Base-by-base conservation (phyloP, 805 yeast species). In the Starmerella lactis-condensi region DNA sequence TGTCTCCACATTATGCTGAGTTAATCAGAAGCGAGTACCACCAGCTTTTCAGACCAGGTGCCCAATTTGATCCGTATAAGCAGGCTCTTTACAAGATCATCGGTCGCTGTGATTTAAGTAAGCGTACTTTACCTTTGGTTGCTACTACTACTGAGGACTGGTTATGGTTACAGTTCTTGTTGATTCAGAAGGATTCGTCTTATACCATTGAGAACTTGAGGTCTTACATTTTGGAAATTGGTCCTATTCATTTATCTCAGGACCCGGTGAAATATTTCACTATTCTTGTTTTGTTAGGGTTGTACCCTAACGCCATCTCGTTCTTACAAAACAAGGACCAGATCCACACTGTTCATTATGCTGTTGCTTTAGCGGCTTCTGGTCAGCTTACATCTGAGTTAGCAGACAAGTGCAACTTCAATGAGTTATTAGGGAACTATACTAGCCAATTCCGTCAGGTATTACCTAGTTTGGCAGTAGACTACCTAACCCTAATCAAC, bases 391-490 rank as follows among this genome's bases (percentile, higher is more conserved):
- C 64, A 57, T 19, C 12, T 14, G 17, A 17, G 20, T 22, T 53
- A 64, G 23, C 48, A 60, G 17, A 40, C 52, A 2, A 39, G 54
- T 16, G 54, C 53, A 32, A 41, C 40, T 11, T 46, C 49, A 51
- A 52, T 22, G 51, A 44, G 36, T 50, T 62, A 32, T 44, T 89
- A 29, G 92, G 91, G 1, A 68, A 72, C 14, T 85, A 79, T 53
- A 76, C 89, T 8, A 65, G 82, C 39, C 68, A 73, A 12, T 85
- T 89, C 61, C 73, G 82, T 45, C 67, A 69, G 36, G 68, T 85
- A 24, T 92, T 82, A 54, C 92, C 96, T 16, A 68, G 73, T 45
- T 78, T 75, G 34, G 95, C 95, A 1, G 76, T 78, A n/a, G 93
- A 85, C 50, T 89, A 89, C 48, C 55, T 85, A 31, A 62, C 76